Conservation (phyloP, 2,329 filamentous ascomycete species). For the Cladobotryum protrusum region DNA sequence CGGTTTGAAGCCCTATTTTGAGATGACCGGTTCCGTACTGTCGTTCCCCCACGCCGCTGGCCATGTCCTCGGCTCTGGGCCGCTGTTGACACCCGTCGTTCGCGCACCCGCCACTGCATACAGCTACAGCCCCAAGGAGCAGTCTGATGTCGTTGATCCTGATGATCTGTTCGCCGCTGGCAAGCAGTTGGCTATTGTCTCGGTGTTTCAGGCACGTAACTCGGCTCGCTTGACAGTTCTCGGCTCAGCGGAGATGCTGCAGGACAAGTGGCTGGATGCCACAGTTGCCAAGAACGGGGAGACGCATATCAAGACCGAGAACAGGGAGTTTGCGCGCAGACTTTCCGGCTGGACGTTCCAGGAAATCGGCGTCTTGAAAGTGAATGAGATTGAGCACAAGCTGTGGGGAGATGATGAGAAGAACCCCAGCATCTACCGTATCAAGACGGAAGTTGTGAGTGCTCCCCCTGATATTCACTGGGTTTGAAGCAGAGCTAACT, state of each 20-base stretch:
- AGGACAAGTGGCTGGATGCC: constrained; percentile 83
- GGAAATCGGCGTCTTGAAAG: constrained; percentile 82
- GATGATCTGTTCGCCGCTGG: constrained; percentile 85
- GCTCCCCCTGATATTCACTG: not conserved
- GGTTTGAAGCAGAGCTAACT: no score
- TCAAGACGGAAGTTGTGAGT: constrained; percentile 95
- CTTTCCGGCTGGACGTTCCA: constrained; percentile 95
- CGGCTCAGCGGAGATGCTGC: constrained; percentile 78
- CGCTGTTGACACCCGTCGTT: constrained; percentile 74
- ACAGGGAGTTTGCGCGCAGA: constrained; percentile 78
- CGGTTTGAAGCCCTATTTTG: constrained; percentile 73
- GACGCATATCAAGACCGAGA: constrained; percentile 58
- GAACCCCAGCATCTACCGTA: constrained; percentile 85
- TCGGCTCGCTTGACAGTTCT: constrained; percentile 83
- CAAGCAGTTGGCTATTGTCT: constrained; percentile 76
- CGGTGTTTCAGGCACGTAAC: constrained; percentile 84
- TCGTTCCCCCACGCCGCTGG: constrained; percentile 79
- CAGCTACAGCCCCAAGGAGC: constrained; percentile 89
- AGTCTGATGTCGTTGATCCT: constrained; percentile 52
- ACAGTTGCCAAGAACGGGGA: constrained; percentile 59
- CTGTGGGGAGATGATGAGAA: constrained; percentile 48
- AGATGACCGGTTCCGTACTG: constrained; percentile 48
- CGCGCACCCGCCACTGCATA: constrained; percentile 81
- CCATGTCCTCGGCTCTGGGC: constrained; percentile 71
- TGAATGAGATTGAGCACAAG: constrained; percentile 77